These are phyloP conservation scores for Gastrodia elata DNA, from an alignment of 106 monocot genomes.

Conservation along the genomic window DNA sequence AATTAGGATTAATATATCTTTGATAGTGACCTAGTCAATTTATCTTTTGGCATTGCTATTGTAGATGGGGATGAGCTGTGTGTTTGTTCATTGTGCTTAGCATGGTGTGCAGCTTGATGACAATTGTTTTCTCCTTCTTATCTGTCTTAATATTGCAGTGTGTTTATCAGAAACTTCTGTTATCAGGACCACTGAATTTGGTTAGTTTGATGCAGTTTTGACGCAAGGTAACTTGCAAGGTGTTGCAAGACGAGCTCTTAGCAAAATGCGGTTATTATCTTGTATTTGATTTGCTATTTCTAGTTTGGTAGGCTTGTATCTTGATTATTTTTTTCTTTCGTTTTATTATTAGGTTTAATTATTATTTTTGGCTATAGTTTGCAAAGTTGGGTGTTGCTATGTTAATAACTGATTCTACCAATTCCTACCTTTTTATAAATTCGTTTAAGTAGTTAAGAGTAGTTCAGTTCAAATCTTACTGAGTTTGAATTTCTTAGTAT, in stretches of 20 bases:
- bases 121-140: too few relatives aligned
- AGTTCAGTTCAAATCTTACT: background rate
- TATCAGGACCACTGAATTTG: background rate
- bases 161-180: background rate
- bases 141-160: too few relatives aligned
- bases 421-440: background rate
- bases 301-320: too few relatives aligned
- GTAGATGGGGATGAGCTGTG: too few relatives aligned
- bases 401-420: background rate
- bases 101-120: too few relatives aligned
- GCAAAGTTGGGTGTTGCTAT: background rate
- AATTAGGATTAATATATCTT: too few relatives aligned
- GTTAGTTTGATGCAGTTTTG: background rate
- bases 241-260: background rate
- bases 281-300: background rate
- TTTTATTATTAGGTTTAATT: background rate
- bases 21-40: too few relatives aligned
- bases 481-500: background rate
- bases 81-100: too few relatives aligned
- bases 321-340: background rate
- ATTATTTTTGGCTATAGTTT: background rate
- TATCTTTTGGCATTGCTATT: too few relatives aligned
- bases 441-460: background rate
- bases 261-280: background rate
- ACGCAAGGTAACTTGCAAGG: background rate